Evolutionary conservation across 345 rosid genomes (phyloP).

Genomic region (Populus simonii): DNA sequence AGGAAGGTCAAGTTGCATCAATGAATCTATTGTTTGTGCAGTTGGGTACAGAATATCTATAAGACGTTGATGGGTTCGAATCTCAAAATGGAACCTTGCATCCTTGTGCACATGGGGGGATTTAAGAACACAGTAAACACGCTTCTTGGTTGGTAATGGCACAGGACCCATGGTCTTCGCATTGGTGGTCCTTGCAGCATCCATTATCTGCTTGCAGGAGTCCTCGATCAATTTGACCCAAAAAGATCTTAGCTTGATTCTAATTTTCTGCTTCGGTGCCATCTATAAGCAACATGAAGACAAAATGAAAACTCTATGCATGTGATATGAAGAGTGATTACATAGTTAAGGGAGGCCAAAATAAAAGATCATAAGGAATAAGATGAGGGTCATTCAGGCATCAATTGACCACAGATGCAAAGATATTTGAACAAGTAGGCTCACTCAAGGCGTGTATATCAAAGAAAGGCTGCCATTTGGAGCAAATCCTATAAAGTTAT

Average conservation of each 20-base stretch:
- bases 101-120: slow-evolving; percentile 99
- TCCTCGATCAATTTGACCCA: slow-evolving; percentile 93
- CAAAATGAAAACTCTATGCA: slow-evolving; percentile 1
- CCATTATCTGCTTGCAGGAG: slow-evolving; percentile 95
- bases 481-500: neutral
- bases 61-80: slow-evolving; percentile 87
- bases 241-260: slow-evolving; percentile 89
- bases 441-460: neutral
- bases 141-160: slow-evolving; percentile 88
- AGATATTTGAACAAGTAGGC: neutral
- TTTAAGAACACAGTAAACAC: slow-evolving; percentile 88
- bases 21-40: slow-evolving; percentile 93
- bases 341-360: neutral
- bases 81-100: slow-evolving; percentile 95
- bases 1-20: slow-evolving; percentile 98
- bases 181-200: slow-evolving; percentile 78
- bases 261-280: slow-evolving; percentile 96
- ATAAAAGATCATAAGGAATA: neutral
- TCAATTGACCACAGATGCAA: neutral
- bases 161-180: slow-evolving; percentile 97
- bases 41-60: slow-evolving; percentile 93
- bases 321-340: neutral
- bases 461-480: neutral
- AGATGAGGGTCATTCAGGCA: neutral
- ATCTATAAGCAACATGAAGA: slow-evolving; percentile 36